These are phyloP conservation scores for Pseudogymnoascus sp. DNA, from an alignment of 2,329 filamentous ascomycete species.

Conservation along the genomic window DNA sequence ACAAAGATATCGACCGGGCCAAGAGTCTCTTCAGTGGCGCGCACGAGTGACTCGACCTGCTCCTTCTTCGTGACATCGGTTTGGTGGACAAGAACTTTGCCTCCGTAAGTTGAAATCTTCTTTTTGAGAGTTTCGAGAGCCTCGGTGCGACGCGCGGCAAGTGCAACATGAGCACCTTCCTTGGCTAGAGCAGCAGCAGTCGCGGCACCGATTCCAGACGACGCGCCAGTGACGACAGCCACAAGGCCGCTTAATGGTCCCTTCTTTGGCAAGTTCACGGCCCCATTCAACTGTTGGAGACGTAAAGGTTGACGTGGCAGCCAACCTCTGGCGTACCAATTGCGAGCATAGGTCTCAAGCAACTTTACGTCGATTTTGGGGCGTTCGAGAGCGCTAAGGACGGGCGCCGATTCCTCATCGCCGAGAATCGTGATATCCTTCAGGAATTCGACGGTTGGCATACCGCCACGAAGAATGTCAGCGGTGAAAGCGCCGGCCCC, in stretches of 20 bases:
- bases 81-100: conserved; percentile 57
- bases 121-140: conserved; percentile 59
- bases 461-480: conserved; percentile 70
- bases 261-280: conserved; percentile 35
- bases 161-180: conserved; percentile 62
- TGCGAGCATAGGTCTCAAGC: conserved; percentile 69
- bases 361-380: conserved; percentile 61
- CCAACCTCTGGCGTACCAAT: conserved; percentile 76
- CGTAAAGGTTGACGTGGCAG: conserved; percentile 52
- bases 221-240: conserved; percentile 70
- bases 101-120: conserved; percentile 46
- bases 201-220: conserved; percentile 70
- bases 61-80: conserved; percentile 63
- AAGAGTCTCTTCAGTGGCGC: conserved; percentile 48
- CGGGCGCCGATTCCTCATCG: conserved; percentile 57
- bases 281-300: conserved; percentile 36
- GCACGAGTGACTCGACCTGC: conserved; percentile 59
- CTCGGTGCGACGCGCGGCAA: conserved; percentile 62
- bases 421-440: conserved; percentile 64
- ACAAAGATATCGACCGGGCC: conserved; percentile 73
- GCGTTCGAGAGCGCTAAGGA: conserved; percentile 48
- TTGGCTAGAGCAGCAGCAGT: conserved; percentile 59
- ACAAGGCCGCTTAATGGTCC: conserved; percentile 60
- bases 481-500: conserved; percentile 67
- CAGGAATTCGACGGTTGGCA: conserved; percentile 67